Conservation (phyloP, 139 green algal species). For the Edaphochlamys debaryana region DNA sequence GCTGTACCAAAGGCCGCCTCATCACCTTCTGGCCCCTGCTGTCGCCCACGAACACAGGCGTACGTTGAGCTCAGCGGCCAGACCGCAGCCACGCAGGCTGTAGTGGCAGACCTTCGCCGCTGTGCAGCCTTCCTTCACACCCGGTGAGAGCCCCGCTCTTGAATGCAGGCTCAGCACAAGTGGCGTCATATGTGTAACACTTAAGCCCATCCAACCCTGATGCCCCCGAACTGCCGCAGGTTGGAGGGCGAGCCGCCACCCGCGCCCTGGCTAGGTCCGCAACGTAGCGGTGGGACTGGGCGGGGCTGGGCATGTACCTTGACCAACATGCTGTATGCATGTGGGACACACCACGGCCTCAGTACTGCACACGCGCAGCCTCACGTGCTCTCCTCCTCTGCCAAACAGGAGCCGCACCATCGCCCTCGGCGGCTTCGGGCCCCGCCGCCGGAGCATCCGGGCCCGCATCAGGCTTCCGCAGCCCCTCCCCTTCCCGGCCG, state of each 20-base stretch:
- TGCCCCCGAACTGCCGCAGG: not conserved
- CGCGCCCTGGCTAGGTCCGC: not conserved
- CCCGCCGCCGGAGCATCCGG: not conserved
- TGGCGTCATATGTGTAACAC: too few species aligned
- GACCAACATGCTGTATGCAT: too few species aligned
- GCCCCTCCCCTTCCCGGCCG: not conserved
- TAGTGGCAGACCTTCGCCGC: conserved; percentile 27
- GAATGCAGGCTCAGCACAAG: too few species aligned
- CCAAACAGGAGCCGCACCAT: too few species aligned
- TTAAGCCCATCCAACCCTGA: not conserved
- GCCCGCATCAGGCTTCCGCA: not conserved
- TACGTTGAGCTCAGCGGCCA: conserved; percentile 29
- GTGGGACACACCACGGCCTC: too few species aligned
- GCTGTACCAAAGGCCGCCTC: too few species aligned
- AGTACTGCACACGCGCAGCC: too few species aligned
- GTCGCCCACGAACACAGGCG: too few species aligned
- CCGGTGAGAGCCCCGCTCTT: not conserved
- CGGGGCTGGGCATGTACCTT: too few species aligned
- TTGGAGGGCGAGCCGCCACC: conserved; percentile 8
- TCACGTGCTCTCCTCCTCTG: too few species aligned
- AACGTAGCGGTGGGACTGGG: not conserved
- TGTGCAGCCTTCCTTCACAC: not conserved
- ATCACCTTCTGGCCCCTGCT: too few species aligned
- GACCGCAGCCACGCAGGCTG: conserved; percentile 4
- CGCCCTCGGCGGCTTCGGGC: too few species aligned